Conservation (phyloP, 139 green algal species). For the Pycnococcus provasolii region DNA sequence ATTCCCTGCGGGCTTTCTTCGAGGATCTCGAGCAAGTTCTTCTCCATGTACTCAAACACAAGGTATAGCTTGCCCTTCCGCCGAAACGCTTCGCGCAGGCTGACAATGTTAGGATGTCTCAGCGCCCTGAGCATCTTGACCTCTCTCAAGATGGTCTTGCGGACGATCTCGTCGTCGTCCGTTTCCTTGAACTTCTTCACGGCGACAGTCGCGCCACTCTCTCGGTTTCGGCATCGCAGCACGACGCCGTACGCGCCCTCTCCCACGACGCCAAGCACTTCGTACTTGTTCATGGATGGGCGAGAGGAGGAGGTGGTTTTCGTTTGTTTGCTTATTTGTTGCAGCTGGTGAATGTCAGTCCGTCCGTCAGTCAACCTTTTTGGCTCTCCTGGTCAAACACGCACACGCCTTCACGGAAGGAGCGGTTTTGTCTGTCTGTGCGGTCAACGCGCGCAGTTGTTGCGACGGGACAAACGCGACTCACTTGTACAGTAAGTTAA, state of each 20-base stretch:
- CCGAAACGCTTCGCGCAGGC: constrained; percentile 68
- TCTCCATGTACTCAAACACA: constrained; percentile 84
- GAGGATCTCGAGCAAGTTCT: constrained; percentile 65
- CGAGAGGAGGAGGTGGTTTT: too few species aligned
- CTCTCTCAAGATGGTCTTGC: constrained; percentile 76
- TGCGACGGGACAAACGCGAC: too few species aligned
- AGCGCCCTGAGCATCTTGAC: constrained; percentile 67
- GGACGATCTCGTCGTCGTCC: constrained; percentile 37
- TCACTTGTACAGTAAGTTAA: too few species aligned
- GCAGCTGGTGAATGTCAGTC: too few species aligned
- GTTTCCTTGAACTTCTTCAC: constrained; percentile 86
- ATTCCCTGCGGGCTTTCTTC: constrained; percentile 51
- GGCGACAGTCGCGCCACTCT: constrained; percentile 68
- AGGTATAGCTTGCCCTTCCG: constrained; percentile 72
- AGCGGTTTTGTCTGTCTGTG: too few species aligned
- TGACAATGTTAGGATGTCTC: constrained; percentile 72
- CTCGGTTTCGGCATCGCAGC: constrained; percentile 64
- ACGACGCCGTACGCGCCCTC: constrained; percentile 83
- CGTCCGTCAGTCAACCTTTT: too few species aligned
- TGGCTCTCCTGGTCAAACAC: too few species aligned
- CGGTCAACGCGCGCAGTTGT: too few species aligned
- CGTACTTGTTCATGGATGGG: constrained; percentile 39
- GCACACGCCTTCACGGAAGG: too few species aligned
- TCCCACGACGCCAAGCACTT: constrained; percentile 50
- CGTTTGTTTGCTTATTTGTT: too few species aligned